Conservation (phyloP, 805 yeast genomes). For the Candida oleophila region DNA sequence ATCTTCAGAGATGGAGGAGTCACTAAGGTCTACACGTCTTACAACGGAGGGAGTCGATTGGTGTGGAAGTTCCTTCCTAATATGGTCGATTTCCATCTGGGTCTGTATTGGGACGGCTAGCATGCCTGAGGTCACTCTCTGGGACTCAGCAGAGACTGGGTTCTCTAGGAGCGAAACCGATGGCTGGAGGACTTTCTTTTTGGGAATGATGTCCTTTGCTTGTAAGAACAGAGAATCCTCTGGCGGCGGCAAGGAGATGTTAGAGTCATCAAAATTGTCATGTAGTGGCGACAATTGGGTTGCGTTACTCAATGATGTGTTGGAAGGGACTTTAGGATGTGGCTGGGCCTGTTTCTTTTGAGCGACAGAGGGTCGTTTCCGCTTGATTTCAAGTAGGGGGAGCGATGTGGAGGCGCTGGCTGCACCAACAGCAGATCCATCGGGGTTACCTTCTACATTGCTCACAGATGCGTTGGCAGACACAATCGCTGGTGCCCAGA, state of each 20-base stretch:
- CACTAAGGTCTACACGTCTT: neutral
- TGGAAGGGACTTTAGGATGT: neutral
- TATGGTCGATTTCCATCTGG: constrained; percentile 22
- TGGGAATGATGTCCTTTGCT: constrained; percentile 23
- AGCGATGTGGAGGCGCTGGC: neutral
- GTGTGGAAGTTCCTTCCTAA: constrained; percentile 2
- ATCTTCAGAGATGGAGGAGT: constrained; percentile 3
- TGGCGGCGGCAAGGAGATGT: constrained; percentile 38
- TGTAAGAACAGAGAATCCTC: constrained; percentile 8
- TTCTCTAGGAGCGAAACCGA: constrained; percentile 1
- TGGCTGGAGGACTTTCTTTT: constrained; percentile 17
- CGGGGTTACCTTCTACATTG: neutral
- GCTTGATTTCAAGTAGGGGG: constrained; percentile 1
- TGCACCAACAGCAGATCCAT: neutral
- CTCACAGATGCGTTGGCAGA: neutral
- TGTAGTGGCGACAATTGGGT: neutral
- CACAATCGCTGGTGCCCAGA: constrained; percentile 5
- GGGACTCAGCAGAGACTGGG: constrained; percentile 9
- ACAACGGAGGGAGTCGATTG: constrained; percentile 1
- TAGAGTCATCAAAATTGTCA: constrained; percentile 14
- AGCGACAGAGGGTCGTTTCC: constrained; percentile 4
- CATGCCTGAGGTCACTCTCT: constrained; percentile 44
- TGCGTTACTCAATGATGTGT: neutral
- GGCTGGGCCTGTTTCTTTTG: neutral
- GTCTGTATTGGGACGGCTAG: constrained; percentile 32